These are phyloP conservation scores for Microdochium trichocladiopsis DNA, from an alignment of 2,329 filamentous ascomycete species.

Conservation along the genomic window DNA sequence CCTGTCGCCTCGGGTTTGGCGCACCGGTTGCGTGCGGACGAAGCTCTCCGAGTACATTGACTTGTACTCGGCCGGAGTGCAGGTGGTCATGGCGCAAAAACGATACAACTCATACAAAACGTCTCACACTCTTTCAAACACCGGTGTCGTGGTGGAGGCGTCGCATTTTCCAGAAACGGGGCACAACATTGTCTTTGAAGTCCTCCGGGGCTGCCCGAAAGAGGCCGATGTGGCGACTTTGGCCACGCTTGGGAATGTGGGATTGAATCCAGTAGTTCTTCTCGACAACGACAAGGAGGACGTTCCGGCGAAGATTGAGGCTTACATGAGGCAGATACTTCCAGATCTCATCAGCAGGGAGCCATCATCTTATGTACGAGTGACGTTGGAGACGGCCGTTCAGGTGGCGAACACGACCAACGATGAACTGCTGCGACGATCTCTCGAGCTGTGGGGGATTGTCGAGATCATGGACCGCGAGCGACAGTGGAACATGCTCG, in stretches of 20 bases:
- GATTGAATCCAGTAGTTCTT: slow-evolving; percentile 34
- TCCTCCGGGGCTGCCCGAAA: slow-evolving; percentile 28
- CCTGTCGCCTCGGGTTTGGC: slow-evolving; percentile 58
- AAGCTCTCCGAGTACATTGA: slow-evolving; percentile 55
- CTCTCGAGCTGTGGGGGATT: slow-evolving; percentile 57
- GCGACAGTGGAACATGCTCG: slow-evolving; percentile 51
- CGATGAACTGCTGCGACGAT: slow-evolving; percentile 48
- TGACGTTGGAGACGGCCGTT: slow-evolving; percentile 45
- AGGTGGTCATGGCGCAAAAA: slow-evolving; percentile 54
- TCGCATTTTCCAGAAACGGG: slow-evolving; percentile 50
- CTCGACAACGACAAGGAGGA: slow-evolving; percentile 57
- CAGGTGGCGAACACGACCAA: slow-evolving; percentile 37
- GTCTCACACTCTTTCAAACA: slow-evolving; percentile 38
- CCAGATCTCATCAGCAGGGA: slow-evolving; percentile 52
- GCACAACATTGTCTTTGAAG: slow-evolving; percentile 34
- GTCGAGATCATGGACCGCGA: slow-evolving; percentile 61
- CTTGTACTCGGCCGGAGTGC: slow-evolving; percentile 56
- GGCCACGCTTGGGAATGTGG: slow-evolving; percentile 19
- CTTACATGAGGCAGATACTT: slow-evolving; percentile 52
- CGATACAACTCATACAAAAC: slow-evolving; percentile 49
- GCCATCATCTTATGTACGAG: slow-evolving; percentile 51
- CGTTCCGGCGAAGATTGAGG: slow-evolving; percentile 49
- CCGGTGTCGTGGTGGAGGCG: slow-evolving; percentile 45
- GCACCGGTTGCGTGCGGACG: slow-evolving; percentile 54
- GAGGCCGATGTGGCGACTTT: slow-evolving; percentile 15